A percentile compares a stretch with the other conserved stretches of the same genome.
Evolutionary conservation across 2,329 filamentous ascomycete species (phyloP).

Genomic region (Alternaria gaisen): DNA sequence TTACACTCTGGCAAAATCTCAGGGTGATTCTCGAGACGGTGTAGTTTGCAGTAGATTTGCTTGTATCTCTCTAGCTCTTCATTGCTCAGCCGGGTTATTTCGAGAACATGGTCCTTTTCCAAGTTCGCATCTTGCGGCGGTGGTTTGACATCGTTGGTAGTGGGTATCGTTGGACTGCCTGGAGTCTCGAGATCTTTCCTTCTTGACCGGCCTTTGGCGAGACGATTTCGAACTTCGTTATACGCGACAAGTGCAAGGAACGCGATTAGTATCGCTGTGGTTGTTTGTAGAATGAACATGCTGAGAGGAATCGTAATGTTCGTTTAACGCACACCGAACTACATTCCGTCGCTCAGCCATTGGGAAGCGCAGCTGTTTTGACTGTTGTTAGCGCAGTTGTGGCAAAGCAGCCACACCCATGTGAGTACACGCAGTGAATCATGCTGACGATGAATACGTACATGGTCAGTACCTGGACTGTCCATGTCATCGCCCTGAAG

Average conservation of each 20-base stretch:
- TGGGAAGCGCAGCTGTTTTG: not conserved
- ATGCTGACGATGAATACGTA: conserved; percentile 10
- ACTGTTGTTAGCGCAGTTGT: not conserved
- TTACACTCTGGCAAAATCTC: conserved; percentile 48
- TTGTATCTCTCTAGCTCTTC: conserved; percentile 33
- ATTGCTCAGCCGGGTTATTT: not conserved
- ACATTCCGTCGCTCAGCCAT: not conserved
- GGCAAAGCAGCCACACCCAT: conserved; percentile 3
- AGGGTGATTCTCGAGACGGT: conserved; percentile 52
- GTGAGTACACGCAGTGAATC: not conserved
- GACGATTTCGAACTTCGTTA: conserved; percentile 23
- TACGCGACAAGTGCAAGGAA: conserved; percentile 33
- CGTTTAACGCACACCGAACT: conserved; percentile 1
- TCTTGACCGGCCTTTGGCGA: conserved; percentile 23
- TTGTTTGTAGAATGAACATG: conserved; percentile 35
- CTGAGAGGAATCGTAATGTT: not conserved
- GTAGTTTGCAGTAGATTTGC: conserved; percentile 53
- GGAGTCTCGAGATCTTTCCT: conserved; percentile 28
- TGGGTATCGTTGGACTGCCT: conserved; percentile 17
- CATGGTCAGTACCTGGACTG: conserved; percentile 8
- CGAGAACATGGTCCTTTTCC: not conserved
- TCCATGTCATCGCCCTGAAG: conserved; percentile 7
- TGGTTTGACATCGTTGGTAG: conserved; percentile 1
- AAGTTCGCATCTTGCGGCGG: not conserved
- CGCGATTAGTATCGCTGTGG: conserved; percentile 29